Base-by-base conservation (phyloP, 257 asterid genomes). In the Galeopsis tetrahit region DNA sequence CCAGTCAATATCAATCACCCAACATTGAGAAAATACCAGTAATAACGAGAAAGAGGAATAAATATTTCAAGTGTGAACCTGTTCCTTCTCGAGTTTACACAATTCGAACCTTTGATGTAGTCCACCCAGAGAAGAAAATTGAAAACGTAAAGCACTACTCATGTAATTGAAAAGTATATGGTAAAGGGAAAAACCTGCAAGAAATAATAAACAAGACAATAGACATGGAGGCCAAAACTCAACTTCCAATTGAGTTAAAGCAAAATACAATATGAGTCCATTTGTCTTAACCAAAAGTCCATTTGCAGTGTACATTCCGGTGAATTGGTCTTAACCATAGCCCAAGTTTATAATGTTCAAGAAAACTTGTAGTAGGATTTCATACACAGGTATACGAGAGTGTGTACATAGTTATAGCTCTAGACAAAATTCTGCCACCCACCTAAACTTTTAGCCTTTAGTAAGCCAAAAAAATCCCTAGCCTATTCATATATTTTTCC, bases 21-120 rank as follows among this genome's bases (percentile, higher is more conserved):
- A 28, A 56, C 0, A 8, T 56, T 28, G 36, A 28, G 35, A 21
- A 32, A 58, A 31, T 10, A 32, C 17, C 42, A 58, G 8, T n/a
- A 9, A 33, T 11, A 59, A 33, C 64, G 10, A 10, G 42, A 59
- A 9, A 58, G 6, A 13, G 43, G 6, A 1, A 46, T 46, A 13
- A n/a, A 49, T 10, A 60, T n/a, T 60, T 60, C 66, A 34, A 10
- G 21, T 35, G 6, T 60, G 46, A 34, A 60, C 66, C 66, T 59
- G 66, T n/a, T 60, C 31, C 66, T 13, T 60, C 66, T 60, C 46
- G 6, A 60, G 43, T 59, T 1, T 57, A 7, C 39, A 9, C 35
- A 31, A 58, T 58, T 10, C 33, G 64, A 7, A 4, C 11, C 31
- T 17, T 35, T 17, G 10, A 60, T 14, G 14, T 34, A 59, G 65